Evolutionary conservation across 2,329 filamentous ascomycete genomes (phyloP).

Genomic region (Pseudogymnoascus sp.): DNA sequence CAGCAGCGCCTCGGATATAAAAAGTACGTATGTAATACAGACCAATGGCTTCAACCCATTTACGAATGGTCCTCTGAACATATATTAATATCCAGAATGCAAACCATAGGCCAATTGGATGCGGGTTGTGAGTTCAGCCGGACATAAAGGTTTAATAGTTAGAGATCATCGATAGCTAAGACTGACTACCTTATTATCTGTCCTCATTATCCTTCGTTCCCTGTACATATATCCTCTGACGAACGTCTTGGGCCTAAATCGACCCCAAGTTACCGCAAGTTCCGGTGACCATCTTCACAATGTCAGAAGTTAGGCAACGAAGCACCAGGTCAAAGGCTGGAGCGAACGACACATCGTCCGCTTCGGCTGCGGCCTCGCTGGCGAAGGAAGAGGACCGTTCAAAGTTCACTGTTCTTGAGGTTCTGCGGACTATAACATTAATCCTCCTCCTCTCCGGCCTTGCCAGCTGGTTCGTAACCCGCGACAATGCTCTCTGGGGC

Average conservation of each 20-base stretch:
- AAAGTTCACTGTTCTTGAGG: constrained; percentile 21
- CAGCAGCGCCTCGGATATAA: background rate
- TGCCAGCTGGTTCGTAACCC: constrained; percentile 26
- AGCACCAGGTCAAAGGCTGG: constrained; percentile 7
- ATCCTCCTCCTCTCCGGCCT: constrained; percentile 20
- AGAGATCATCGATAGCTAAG: background rate
- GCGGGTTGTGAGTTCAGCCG: background rate
- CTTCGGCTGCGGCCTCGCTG: constrained; percentile 10
- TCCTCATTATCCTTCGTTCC: background rate
- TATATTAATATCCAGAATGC: constrained; percentile 4
- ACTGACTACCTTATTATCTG: background rate
- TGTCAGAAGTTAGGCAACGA: constrained; percentile 17
- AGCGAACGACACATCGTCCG: constrained; percentile 5
- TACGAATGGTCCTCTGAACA: background rate
- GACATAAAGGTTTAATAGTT: background rate
- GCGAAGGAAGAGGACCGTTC: constrained; percentile 23
- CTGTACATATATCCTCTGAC: background rate
- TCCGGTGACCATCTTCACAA: constrained; percentile 5
- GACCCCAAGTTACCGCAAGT: background rate
- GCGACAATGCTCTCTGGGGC: constrained; percentile 25
- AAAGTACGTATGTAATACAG: background rate
- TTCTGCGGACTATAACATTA: constrained; percentile 24
- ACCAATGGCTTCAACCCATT: background rate
- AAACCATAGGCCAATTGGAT: background rate
- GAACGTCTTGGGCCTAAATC: background rate